phyloP scores from a whole-genome alignment of 495 filamentous ascomycete species.

The Neurospora pannonica region DNA sequence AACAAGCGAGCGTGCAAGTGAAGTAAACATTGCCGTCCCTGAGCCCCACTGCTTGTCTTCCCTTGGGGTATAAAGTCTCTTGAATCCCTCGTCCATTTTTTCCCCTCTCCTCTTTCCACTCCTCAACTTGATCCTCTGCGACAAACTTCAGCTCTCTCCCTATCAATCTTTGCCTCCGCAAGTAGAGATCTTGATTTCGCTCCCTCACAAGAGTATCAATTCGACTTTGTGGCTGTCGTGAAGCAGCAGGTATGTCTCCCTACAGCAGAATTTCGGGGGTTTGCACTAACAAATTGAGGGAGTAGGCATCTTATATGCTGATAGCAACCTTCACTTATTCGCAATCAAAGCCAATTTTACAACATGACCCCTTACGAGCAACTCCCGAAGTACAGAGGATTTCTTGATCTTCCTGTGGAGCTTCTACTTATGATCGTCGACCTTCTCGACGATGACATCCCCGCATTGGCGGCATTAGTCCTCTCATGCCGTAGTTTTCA shows the following conservation, averaged over 20 bases:
- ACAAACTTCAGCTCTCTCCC: background rate
- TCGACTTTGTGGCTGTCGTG: background rate
- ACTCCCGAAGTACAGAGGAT: background rate
- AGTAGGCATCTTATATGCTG: background rate
- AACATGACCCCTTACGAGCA: background rate
- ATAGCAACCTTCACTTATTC: background rate
- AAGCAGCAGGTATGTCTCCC: background rate
- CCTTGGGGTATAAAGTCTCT: background rate
- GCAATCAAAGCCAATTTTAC: background rate
- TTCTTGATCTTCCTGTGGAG: background rate
- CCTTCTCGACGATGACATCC: background rate
- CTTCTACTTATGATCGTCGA: background rate
- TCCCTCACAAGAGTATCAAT: no score
- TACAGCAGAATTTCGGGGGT: background rate
- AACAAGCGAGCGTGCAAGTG: background rate
- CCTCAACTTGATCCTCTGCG: background rate
- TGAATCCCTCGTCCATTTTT: background rate
- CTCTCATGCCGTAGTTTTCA: background rate
- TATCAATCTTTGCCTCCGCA: background rate
- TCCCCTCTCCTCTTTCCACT: background rate
- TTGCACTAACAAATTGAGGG: background rate
- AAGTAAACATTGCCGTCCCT: background rate
- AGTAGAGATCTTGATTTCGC: background rate
- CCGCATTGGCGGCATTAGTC: background rate
- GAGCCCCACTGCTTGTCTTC: background rate